These are phyloP conservation scores for Fonsecaea erecta DNA, from an alignment of 2,329 filamentous ascomycete species.

Conservation along the genomic window DNA sequence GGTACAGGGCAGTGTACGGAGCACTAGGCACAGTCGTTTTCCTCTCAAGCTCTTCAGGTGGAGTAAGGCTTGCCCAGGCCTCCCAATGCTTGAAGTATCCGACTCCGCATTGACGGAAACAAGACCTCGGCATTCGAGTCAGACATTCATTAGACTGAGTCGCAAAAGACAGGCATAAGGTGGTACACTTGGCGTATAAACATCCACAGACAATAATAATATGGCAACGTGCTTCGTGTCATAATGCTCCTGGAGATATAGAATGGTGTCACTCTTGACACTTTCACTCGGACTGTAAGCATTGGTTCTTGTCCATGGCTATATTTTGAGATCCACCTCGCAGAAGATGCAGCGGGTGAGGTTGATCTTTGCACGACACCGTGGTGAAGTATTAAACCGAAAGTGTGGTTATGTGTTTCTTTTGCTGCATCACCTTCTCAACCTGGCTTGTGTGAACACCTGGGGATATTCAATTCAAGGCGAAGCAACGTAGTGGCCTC, in stretches of 20 bases:
- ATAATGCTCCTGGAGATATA: neutral
- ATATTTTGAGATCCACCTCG: slow-evolving; percentile 2
- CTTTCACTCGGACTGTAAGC: neutral
- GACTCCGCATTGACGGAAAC: neutral
- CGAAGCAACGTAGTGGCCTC: neutral
- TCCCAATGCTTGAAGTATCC: neutral
- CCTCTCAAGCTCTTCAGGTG: neutral
- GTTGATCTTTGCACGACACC: neutral
- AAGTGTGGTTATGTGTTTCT: neutral
- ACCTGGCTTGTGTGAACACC: neutral
- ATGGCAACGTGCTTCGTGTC: neutral
- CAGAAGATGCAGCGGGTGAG: neutral
- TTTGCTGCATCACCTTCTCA: slow-evolving; percentile 2
- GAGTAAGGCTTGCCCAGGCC: neutral
- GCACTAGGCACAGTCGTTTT: neutral
- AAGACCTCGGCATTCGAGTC: slow-evolving; percentile 9
- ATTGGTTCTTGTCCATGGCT: neutral
- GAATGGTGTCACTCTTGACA: neutral
- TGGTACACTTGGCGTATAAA: neutral
- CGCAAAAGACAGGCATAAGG: neutral
- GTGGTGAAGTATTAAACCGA: neutral
- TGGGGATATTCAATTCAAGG: neutral
- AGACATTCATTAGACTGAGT: neutral
- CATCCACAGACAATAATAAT: neutral
- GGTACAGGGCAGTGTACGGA: neutral